Evolutionary conservation across 148 eudicot genomes (phyloP), one percentile per base, ranked within the genome.

Genomic region (Hydrangea macrophylla): DNA sequence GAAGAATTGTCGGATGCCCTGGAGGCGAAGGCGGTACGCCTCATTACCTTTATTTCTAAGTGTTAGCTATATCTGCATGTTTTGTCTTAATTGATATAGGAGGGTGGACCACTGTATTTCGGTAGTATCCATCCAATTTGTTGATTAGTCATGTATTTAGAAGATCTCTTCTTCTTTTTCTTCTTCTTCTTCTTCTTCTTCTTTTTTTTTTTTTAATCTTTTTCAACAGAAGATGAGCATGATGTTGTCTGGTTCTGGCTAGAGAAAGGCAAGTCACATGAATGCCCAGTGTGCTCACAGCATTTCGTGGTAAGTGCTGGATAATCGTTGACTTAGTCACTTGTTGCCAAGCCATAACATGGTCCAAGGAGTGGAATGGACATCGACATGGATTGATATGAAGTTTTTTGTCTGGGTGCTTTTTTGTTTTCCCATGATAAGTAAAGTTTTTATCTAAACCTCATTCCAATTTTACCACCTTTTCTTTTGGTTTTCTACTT

Each of bases 161-260:
- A n/a, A 18, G 9, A 9, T 23, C 26, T 27, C 11, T 32, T 17
- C 13, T 59, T 15, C 18, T 25, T 39, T 26, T 9, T 8, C 45
- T 10, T 51, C 42, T 8, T 58, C 23, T 24, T 42, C 23, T 13
- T 75, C 22, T 27, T 27, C 11, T 55, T 11, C 56, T 23, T 27
- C 30, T 23, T 18, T 75, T 23, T 24, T 30, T 51, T 61, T 55
- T 11, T 60, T 23, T 27, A 25, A 24, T 18, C 73, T 23, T 24
- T 30, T 51, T 61, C 57, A 71, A 77, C 81, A 92, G 96, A 92
- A 83, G 94, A 91, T 78, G 97, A 91, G 74, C 97, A 91, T 71
- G 95, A 92, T 76, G 95, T 88, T 64, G 92, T 88, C 36, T 92
- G 97, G 97, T 92, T 88, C 76, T 86, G 92, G 97, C 87, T 92